phyloP scores from a whole-genome alignment of 345 rosid genomes.

The Camelina laxa region DNA sequence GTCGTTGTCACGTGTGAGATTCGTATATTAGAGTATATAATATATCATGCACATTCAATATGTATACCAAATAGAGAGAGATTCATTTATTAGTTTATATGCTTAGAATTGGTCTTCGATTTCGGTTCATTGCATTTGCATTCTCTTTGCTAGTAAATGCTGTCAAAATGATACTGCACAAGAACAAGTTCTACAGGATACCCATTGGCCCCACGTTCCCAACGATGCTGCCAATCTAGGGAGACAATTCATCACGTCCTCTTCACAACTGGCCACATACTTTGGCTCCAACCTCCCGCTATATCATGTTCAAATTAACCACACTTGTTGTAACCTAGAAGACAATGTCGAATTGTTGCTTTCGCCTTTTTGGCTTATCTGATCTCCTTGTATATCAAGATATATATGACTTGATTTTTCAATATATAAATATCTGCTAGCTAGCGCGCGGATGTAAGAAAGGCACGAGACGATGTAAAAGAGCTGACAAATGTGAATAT shows the following conservation, averaged over 20 bases:
- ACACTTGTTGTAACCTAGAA: background rate
- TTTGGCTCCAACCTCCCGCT: background rate
- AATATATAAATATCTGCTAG: background rate
- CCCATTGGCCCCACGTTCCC: background rate
- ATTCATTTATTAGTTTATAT: slow-evolving; percentile 7
- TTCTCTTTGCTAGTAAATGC: slow-evolving; percentile 22
- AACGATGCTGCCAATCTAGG: background rate
- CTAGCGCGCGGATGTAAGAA: background rate
- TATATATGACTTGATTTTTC: background rate
- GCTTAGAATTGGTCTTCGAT: slow-evolving; percentile 18
- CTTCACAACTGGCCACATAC: background rate
- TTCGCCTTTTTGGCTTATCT: background rate
- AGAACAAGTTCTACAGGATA: background rate
- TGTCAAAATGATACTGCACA: slow-evolving; percentile 23
- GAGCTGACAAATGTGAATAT: background rate
- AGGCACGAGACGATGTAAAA: background rate
- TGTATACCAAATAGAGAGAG: background rate
- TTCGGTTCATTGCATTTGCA: slow-evolving; percentile 8
- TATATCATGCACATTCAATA: background rate
- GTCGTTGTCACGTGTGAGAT: slow-evolving; percentile 35
- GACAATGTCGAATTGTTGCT: background rate
- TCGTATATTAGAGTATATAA: slow-evolving; percentile 22
- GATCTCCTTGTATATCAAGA: background rate
- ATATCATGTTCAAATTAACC: background rate
- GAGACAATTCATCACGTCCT: background rate